These are phyloP conservation scores for Botryotinia convoluta DNA, from an alignment of 2,329 filamentous ascomycete genomes.

Conservation along the genomic window DNA sequence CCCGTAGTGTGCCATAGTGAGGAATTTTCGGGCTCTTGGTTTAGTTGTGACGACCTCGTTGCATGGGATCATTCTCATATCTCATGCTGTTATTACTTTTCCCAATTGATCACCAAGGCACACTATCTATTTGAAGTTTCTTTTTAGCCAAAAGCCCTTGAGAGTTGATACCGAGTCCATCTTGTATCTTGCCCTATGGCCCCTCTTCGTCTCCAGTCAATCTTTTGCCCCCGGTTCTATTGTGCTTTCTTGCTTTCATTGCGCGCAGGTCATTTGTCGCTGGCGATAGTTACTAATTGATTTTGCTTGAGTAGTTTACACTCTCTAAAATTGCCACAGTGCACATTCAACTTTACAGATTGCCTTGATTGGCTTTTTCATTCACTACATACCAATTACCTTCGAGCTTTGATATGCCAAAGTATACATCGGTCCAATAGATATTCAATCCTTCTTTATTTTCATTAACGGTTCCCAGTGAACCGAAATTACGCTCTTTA, in stretches of 20 bases:
- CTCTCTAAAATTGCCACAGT: constrained; percentile 1
- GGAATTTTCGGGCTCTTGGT: not conserved
- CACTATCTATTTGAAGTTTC: constrained; percentile 9
- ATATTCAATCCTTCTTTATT: constrained; percentile 28
- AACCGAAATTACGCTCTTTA: constrained; percentile 35
- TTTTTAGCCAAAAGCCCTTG: not conserved
- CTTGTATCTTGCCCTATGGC: constrained; percentile 7
- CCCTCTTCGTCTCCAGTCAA: constrained; percentile 7
- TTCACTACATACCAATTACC: constrained; percentile 21
- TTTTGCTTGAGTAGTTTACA: constrained; percentile 3
- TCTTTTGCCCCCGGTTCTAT: constrained; percentile 11
- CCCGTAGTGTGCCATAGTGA: not conserved
- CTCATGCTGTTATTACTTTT: not conserved
- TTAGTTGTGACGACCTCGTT: not conserved
- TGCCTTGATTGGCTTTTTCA: constrained; percentile 4
- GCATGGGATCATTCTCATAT: not conserved
- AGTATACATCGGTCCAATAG: constrained; percentile 25
- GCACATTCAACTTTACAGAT: not conserved
- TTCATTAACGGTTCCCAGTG: constrained; percentile 34
- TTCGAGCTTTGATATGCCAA: constrained; percentile 27
- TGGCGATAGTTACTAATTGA: constrained; percentile 26
- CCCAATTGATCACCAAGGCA: not conserved
- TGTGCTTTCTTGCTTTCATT: constrained; percentile 13
- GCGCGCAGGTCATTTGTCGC: constrained; percentile 23
- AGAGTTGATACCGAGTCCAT: constrained; percentile 8